phyloP scores from a whole-genome alignment of 345 rosid genomes.

The Citrus medica region DNA sequence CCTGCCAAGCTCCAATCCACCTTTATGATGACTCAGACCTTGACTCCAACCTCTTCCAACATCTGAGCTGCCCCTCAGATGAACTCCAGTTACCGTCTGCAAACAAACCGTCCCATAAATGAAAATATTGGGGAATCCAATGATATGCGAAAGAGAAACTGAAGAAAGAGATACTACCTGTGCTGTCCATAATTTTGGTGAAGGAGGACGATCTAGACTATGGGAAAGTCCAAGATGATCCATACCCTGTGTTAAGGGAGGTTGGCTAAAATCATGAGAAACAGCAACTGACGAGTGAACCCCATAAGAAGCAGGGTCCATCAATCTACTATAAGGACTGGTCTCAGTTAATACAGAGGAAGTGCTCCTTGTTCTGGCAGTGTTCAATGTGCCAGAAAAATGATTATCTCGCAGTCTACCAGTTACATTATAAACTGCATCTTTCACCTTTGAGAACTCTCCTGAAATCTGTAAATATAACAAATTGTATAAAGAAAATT shows the following conservation, averaged over 20 bases:
- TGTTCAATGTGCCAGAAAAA: conserved; percentile 38
- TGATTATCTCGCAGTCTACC: conserved; percentile 74
- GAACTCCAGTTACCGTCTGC: conserved; percentile 42
- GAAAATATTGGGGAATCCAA: not conserved
- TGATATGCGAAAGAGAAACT: not conserved
- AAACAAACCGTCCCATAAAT: conserved; percentile 14
- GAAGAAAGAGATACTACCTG: conserved; percentile 37
- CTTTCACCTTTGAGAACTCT: conserved; percentile 63
- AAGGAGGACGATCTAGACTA: conserved; percentile 36
- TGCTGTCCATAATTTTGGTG: conserved; percentile 63
- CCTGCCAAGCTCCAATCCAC: conserved; percentile 75
- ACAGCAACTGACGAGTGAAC: conserved; percentile 29
- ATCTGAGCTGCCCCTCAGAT: conserved; percentile 46
- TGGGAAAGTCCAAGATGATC: conserved; percentile 51
- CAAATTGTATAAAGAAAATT: conserved; percentile 8
- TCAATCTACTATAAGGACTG: conserved; percentile 42
- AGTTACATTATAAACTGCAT: conserved; percentile 74
- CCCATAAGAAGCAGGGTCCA: conserved; percentile 34
- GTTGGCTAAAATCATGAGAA: conserved; percentile 39
- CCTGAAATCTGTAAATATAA: conserved; percentile 68
- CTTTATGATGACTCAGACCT: conserved; percentile 49
- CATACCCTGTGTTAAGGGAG: conserved; percentile 22
- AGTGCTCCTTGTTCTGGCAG: conserved; percentile 37
- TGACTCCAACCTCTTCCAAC: conserved; percentile 50
- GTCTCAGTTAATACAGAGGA: conserved; percentile 46